These are phyloP conservation scores for Phytopythium boreale DNA, from an alignment of 352 stramenopile genomes.

Conservation along the genomic window DNA sequence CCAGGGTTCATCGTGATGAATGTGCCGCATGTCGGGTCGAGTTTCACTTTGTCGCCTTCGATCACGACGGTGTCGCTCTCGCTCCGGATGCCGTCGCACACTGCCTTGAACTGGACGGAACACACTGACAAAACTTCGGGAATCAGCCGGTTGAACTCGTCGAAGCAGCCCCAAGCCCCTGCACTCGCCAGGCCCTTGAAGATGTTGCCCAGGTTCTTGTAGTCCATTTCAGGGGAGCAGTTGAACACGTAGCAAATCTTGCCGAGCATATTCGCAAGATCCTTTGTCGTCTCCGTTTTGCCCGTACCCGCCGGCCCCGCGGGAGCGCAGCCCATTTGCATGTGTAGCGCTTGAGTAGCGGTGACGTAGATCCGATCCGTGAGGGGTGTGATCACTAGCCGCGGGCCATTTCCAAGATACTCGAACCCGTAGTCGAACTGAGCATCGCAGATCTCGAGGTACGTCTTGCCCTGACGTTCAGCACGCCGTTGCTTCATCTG, in stretches of 20 bases:
- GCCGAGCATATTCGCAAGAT: slow-evolving; percentile 90
- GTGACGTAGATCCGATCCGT: slow-evolving; percentile 96
- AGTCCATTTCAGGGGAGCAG: slow-evolving; percentile 96
- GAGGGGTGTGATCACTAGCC: slow-evolving; percentile 93
- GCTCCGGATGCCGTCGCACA: slow-evolving; percentile 92
- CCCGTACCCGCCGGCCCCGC: slow-evolving; percentile 87
- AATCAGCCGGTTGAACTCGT: slow-evolving; percentile 94
- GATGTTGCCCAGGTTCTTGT: slow-evolving; percentile 94
- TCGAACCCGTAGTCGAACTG: slow-evolving; percentile 94
- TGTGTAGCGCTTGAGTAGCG: slow-evolving; percentile 92
- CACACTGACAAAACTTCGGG: slow-evolving; percentile 92
- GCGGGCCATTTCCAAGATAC: slow-evolving; percentile 92
- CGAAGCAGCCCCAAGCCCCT: slow-evolving; percentile 94
- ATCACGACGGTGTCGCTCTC: slow-evolving; percentile 86
- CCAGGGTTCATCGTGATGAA: slow-evolving; percentile 98
- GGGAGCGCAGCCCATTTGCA: slow-evolving; percentile 94
- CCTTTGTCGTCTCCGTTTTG: slow-evolving; percentile 96
- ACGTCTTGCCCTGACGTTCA: slow-evolving; percentile 45
- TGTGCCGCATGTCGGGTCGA: slow-evolving; percentile 89
- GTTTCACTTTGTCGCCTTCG: slow-evolving; percentile 86
- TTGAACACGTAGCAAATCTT: slow-evolving; percentile 96
- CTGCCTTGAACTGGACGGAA: slow-evolving; percentile 93
- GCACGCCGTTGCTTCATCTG: slow-evolving; percentile 87
- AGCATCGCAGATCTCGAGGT: slow-evolving; percentile 90
- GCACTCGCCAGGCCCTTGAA: slow-evolving; percentile 93